These are phyloP conservation scores for Entoloma clypeatum DNA, from an alignment of 1,284 basidiomycete species.

Conservation along the genomic window DNA sequence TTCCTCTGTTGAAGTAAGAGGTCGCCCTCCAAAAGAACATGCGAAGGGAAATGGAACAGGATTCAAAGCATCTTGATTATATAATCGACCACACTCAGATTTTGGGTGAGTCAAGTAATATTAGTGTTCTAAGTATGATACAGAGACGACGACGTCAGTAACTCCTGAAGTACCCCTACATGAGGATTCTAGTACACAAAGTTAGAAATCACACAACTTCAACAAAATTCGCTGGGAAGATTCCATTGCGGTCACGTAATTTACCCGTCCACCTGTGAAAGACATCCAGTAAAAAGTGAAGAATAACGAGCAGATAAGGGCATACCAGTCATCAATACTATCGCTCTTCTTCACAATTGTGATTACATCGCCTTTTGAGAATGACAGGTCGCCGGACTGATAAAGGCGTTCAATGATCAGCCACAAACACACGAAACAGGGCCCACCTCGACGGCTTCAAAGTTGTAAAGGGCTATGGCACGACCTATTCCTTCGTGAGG, in stretches of 20 bases:
- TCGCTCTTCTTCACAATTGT: conserved; percentile 71
- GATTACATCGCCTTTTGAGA: conserved; percentile 83
- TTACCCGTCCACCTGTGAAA: conserved; percentile 70
- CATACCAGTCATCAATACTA: conserved; percentile 76
- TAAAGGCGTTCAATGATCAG: conserved; percentile 8
- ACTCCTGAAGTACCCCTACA: no score
- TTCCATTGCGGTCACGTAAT: conserved; percentile 41
- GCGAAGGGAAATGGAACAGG: no score
- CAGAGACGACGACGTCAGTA: no score
- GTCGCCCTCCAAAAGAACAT: conserved; percentile 7
- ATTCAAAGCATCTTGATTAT: no score
- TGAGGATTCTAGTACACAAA: background rate
- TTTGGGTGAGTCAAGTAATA: no score
- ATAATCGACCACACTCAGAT: no score
- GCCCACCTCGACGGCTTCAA: conserved; percentile 64
- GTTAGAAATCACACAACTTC: conserved; percentile 40
- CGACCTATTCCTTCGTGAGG: conserved; percentile 62
- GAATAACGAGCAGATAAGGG: conserved; percentile 7
- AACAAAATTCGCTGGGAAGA: conserved; percentile 66
- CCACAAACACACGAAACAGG: conserved; percentile 1
- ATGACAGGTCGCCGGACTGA: conserved; percentile 77
- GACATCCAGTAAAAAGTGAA: conserved; percentile 2
- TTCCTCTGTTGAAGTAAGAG: conserved; percentile 1
- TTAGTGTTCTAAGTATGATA: no score
- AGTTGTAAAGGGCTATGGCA: conserved; percentile 79